Percentiles rank a stretch among this genome's conserved stretches.
Evolutionary conservation across 495 filamentous ascomycete species (phyloP).

Genomic region (Penicillium samsonianum): DNA sequence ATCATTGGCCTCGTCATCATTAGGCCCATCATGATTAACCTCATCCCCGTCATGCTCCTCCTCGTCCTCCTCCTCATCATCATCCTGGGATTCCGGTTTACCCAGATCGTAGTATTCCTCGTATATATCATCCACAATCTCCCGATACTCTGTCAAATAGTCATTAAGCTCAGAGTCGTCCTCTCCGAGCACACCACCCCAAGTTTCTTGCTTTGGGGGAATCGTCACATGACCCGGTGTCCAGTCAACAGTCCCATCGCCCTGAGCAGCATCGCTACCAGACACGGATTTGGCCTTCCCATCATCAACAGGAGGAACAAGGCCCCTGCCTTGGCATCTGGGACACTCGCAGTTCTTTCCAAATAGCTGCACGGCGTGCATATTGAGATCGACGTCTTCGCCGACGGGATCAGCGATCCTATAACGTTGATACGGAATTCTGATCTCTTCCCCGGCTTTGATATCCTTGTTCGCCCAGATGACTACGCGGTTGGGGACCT

Average conservation of each 20-base stretch:
- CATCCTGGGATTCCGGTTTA: not conserved
- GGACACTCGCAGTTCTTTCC: constrained; percentile 7
- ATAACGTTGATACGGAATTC: constrained; percentile 25
- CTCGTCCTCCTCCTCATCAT: not conserved
- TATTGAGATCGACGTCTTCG: not conserved
- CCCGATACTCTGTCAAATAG: not conserved
- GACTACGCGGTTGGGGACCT: constrained; percentile 33
- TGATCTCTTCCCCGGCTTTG: constrained; percentile 31
- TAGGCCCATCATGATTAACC: too few relatives aligned
- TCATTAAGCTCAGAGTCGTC: not conserved
- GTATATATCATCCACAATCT: not conserved
- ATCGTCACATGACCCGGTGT: not conserved
- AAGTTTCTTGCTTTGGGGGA: not conserved
- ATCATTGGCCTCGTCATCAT: too few relatives aligned
- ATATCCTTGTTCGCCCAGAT: constrained; percentile 32
- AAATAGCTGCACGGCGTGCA: constrained; percentile 1
- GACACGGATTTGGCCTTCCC: not conserved
- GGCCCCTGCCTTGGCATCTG: not conserved
- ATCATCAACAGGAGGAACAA: not conserved
- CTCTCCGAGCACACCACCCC: not conserved
- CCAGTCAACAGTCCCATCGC: not conserved
- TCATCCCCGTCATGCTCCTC: not conserved
- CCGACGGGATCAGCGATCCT: constrained; percentile 1
- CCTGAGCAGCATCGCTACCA: not conserved
- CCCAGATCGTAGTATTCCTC: not conserved